Evolutionary conservation across 2,329 filamentous ascomycete genomes (phyloP), one percentile per base, ranked within the genome.

Genomic region (Epichloe coenophiala): DNA sequence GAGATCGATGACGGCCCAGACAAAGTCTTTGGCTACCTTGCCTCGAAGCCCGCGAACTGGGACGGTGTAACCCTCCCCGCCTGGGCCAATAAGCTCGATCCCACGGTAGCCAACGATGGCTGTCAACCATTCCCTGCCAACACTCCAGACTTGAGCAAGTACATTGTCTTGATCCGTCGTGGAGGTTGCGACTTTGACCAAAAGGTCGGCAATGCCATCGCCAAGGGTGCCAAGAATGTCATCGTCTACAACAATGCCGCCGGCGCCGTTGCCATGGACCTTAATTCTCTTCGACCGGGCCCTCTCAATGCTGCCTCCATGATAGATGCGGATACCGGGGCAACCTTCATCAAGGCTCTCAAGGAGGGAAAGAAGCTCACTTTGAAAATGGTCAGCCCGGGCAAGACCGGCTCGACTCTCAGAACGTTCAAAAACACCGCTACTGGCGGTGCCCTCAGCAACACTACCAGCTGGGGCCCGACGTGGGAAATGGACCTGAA

Each of bases 111-210:
- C 0, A 67, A 72, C 39, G 72, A 77, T 54, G 78, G 67, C 11
- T 84, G 81, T 58, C 59, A 68, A 2, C 62, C 74, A 7, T 71
- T 74, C 39, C 76, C 78, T 2, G 69, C 65, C 13, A 66, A 69
- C 53, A 79, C 76, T 0, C 77, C 79, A 1, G 74, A 83, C 55
- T 68, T 86, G 15, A 74, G 73, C 43, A 67, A 68, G 23, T 68
- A 75, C 47, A 74, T 85, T 38, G 78, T 81, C 3, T 71, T 84
- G 8, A 68, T 84, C 39, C 76, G 76, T 45, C 73, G 78, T 23
- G 80, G 80, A 46, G 72, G 65, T 8, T 84, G 80, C 61, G 70
- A 70, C 0, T 81, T 81, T 52, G 66, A 68, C 2, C 57, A 69
- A 12, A 83, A 84, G 66, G 72, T 71, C 2, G 59, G 65, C 40